A percentile compares a stretch with the other conserved stretches of the same genome.
phyloP scores from a whole-genome alignment of 441 rosid species.

The Codiaeum variegatum region DNA sequence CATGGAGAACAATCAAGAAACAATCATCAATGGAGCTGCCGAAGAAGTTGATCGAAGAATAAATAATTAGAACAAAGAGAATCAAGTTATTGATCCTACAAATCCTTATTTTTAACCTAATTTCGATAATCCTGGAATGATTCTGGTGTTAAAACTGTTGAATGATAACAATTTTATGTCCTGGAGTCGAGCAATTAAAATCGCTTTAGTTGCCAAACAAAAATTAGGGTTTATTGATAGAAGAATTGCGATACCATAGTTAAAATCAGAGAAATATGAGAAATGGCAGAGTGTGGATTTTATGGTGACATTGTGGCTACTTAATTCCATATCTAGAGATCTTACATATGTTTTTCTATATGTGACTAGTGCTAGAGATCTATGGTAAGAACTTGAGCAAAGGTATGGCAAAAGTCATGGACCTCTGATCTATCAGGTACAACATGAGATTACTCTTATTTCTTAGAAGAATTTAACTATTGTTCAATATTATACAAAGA shows the following conservation, averaged over 20 bases:
- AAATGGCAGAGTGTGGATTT: neutral
- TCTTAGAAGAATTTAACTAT: neutral
- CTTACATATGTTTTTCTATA: neutral
- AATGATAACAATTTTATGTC: neutral
- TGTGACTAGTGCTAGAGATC: neutral
- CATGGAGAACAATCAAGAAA: no score
- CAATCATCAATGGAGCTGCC: no score
- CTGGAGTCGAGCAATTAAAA: neutral
- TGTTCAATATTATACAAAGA: no score
- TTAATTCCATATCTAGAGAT: neutral
- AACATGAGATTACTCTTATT: neutral
- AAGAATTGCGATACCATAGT: neutral
- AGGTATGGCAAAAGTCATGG: no score
- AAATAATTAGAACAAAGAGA: no score
- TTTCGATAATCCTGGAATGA: no score
- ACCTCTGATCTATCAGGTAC: neutral
- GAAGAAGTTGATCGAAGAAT: no score
- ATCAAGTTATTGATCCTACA: no score
- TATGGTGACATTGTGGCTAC: neutral
- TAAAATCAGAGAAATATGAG: neutral
- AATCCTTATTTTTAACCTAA: no score
- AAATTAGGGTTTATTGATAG: neutral
- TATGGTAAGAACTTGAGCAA: no score
- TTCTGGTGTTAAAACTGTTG: no score
- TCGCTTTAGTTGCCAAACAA: neutral